Base-by-base conservation (phyloP, 257 asterid genomes). In the Lithospermum erythrorhizon region DNA sequence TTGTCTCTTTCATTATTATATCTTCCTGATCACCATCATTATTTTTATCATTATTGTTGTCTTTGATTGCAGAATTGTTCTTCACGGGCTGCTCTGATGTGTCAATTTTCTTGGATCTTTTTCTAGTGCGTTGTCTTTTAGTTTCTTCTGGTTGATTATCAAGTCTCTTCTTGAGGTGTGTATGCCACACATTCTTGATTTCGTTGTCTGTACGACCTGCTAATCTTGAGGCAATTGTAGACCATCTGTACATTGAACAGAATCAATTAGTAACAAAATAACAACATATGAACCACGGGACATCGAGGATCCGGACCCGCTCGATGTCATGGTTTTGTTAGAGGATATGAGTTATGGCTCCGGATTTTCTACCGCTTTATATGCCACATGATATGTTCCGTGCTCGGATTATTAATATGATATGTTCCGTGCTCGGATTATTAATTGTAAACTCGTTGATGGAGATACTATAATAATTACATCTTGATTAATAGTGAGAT, bases 121-220 rank as follows among this genome's bases (percentile, higher is more conserved):
- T 15, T 57, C 30, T 45, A 47, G 23, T 17, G 21, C 53, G 5
- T 21, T 14, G 1, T 32, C 27, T 1, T 25, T 58, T 41, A 25
- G 18, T 37, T 16, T 55, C 53, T 6, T 10, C 7, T 21, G 35
- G 27, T 21, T 17, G 62, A 23, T 53, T 17, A 6, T 35, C 16
- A 2, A 48, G 32, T 58, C 62, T 68, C 66, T 75, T 75, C 61
- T 75, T 75, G 14, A 75, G 25, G 49, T 67, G 72, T 8, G 75
- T 65, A 59, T 75, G 72, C 81, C 81, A 75, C 49, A 75, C 57
- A 7, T 72, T 72, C 66, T 75, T 75, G 3, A 75, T 75, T 58
- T 75, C 81, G 23, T 75, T 75, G 45, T 75, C 81, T 0, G 81
- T 75, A 24, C 81, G 65, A 22, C 77, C 75, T 0, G 81, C 55